Base-by-base conservation (phyloP, 805 yeast genomes). In the Kregervanrija delftensis region DNA sequence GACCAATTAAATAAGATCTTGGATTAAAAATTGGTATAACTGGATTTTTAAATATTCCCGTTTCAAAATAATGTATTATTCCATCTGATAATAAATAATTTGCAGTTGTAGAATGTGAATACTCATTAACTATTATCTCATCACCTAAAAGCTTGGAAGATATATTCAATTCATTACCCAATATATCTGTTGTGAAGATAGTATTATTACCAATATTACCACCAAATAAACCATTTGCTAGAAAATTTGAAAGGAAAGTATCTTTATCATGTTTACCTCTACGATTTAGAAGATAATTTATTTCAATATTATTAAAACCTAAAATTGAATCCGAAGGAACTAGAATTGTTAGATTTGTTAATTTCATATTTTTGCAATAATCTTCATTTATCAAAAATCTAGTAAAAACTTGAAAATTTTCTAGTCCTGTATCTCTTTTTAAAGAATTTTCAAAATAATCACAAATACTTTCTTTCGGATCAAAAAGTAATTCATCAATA, bases 1-100 rank as follows among this genome's bases (percentile, higher is more conserved):
- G 58, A 0, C 86, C 88, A 42, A 76, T 65, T 2, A 83, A 59
- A 51, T 78, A 74, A 55, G 79, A 82, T 50, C 79, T 69, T 1
- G 78, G 76, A 31, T 78, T 77, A 52, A 78, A 75, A 1, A 48
- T 32, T 0, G 68, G 63, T 49, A 59, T 28, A 2, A n/a, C 39
- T 12, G 42, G 35, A 9, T 49, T 40, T 28, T 48, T 41, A 44
- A 64, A 51, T 13, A 60, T 41, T 8, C 64, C 43, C 12, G 61
- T 51, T 16, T 68, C 63, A 54, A 74, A 78, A 16, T 72, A 52
- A 55, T 81, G 83, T 1, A 74, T 56, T 1, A 82, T 42, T 0
- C 81, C 81, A 52, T 74, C 70, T 3, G 68, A 55, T 5, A 75
- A 64, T 1, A 79, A 44, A 11, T 66, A 57, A 50, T 77, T 76